phyloP scores from a whole-genome alignment of 768 basidiomycete genomes.

The Russula abietina region DNA sequence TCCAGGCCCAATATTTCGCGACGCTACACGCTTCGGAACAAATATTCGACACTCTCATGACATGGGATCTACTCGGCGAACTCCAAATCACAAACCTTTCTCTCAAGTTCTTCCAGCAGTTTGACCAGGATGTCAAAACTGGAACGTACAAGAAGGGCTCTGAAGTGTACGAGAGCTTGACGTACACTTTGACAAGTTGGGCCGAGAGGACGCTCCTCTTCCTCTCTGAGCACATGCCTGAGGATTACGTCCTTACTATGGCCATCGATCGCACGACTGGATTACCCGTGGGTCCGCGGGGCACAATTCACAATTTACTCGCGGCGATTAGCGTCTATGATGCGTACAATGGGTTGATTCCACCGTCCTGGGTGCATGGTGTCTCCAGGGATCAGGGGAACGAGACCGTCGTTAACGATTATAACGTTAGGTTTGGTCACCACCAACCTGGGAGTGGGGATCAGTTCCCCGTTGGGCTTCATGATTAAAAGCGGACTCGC shows the following conservation, averaged over 20 bases:
- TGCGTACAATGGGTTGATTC: conserved; percentile 9
- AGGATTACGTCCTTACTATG: conserved; percentile 7
- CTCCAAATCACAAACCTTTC: conserved; percentile 9
- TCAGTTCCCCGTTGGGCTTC: background rate
- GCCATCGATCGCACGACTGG: background rate
- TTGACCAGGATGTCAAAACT: background rate
- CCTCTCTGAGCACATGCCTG: conserved; percentile 4
- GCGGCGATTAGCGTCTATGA: background rate
- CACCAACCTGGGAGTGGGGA: background rate
- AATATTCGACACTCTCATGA: conserved; percentile 3
- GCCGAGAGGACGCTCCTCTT: conserved; percentile 6
- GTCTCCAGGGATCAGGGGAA: background rate
- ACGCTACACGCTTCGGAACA: conserved; percentile 11
- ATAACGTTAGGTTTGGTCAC: background rate
- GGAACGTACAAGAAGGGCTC: conserved; percentile 7
- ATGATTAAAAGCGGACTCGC: background rate
- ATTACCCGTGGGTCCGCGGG: conserved; percentile 2
- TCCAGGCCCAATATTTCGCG: conserved; percentile 13
- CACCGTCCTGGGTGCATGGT: conserved; percentile 6
- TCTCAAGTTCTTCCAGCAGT: conserved; percentile 12
- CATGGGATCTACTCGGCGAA: conserved; percentile 8
- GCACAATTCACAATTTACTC: background rate
- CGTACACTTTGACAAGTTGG: background rate
- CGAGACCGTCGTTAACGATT: background rate
- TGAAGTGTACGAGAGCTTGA: background rate